A percentile compares a stretch with the other conserved stretches of the same genome.
phyloP scores from a whole-genome alignment of 192 early-diverging fungal genomes.

The Jimgerdemannia lactiflua region DNA sequence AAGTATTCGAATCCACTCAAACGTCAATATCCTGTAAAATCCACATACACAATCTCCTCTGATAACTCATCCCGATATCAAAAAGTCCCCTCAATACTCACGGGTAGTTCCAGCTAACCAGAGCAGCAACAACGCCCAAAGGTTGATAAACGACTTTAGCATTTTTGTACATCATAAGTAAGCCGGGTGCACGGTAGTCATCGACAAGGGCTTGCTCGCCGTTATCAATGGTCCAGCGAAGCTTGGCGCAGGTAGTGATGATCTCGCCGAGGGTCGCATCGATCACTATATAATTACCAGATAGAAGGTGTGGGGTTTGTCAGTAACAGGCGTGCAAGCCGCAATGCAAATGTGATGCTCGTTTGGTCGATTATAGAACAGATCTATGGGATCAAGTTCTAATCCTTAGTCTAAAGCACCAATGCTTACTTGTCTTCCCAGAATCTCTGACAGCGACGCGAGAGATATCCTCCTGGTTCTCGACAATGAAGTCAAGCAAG shows the following conservation, averaged over 20 bases:
- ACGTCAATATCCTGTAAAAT: neutral
- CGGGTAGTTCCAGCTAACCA: conserved; percentile 91
- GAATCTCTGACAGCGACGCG: conserved; percentile 70
- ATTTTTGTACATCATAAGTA: conserved; percentile 73
- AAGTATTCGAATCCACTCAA: too few species aligned
- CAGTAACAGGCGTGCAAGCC: too few species aligned
- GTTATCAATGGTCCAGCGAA: conserved; percentile 77
- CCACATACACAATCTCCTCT: too few species aligned
- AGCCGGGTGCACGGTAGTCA: conserved; percentile 62
- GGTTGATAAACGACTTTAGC: conserved; percentile 79
- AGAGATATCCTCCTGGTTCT: conserved; percentile 75
- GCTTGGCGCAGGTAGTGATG: conserved; percentile 71
- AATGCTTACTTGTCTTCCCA: conserved; percentile 66
- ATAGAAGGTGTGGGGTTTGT: neutral
- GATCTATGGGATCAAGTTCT: neutral
- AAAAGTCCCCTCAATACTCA: conserved; percentile 15
- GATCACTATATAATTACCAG: conserved; percentile 42
- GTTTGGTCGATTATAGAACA: neutral
- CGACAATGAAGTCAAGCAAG: conserved; percentile 66
- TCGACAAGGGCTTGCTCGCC: conserved; percentile 68
- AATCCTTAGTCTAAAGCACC: too few species aligned
- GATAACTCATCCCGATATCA: neutral
- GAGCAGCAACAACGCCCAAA: conserved; percentile 74
- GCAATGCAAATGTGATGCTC: neutral
- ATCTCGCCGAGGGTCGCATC: conserved; percentile 86